Percentiles rank a stretch among this genome's conserved stretches.
These are phyloP conservation scores for Sophora flavescens DNA, from an alignment of 306 rosid species.

Conservation along the genomic window DNA sequence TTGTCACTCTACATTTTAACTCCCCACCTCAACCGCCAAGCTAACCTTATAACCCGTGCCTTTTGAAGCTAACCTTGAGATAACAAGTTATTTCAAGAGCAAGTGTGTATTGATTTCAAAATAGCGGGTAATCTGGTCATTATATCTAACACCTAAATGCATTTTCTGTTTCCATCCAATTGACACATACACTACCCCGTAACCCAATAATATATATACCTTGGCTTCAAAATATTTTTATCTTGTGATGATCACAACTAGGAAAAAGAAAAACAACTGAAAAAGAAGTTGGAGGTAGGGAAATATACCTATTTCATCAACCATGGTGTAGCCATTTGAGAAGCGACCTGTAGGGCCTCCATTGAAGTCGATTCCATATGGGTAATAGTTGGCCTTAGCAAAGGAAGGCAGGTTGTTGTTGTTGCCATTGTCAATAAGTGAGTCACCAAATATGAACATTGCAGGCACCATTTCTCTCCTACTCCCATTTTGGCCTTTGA, in stretches of 20 bases:
- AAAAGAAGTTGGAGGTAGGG: background rate
- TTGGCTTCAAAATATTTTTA: background rate
- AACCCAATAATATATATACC: background rate
- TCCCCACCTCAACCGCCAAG: no score
- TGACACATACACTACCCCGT: background rate
- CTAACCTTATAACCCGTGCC: no score
- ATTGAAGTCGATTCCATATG: constrained; percentile 90
- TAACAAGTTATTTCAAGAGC: background rate
- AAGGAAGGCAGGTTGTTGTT: constrained; percentile 85
- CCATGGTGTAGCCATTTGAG: constrained; percentile 89
- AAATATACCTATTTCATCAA: constrained; percentile 71
- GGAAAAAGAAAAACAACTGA: background rate
- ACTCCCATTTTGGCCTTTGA: constrained; percentile 52
- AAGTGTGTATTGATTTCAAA: background rate
- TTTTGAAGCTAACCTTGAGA: background rate
- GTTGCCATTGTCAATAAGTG: constrained; percentile 93
- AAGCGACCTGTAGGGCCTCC: constrained; percentile 95
- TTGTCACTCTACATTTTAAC: no score
- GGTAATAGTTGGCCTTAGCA: constrained; percentile 92
- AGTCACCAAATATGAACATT: constrained; percentile 93
- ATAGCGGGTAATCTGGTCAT: no score
- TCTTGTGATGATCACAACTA: background rate
- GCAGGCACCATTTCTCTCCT: constrained; percentile 78
- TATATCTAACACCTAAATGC: background rate
- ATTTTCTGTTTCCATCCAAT: background rate